Percentiles rank a stretch among this genome's conserved stretches.
Evolutionary conservation across 2,329 filamentous ascomycete genomes (phyloP).

Genomic region (Bertia moriformis): DNA sequence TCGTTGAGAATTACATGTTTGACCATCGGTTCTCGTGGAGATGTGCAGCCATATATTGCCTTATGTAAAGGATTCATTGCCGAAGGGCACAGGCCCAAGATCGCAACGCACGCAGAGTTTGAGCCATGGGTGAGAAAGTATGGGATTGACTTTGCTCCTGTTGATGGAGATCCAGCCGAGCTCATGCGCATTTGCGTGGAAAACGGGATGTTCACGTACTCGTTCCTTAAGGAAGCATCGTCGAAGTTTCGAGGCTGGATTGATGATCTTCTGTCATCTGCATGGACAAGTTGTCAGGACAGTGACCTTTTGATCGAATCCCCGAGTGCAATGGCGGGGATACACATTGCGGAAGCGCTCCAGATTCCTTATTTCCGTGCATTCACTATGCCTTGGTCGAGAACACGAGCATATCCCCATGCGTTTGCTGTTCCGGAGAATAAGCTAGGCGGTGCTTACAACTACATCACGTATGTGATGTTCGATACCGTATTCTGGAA

Average conservation of each 20-base stretch:
- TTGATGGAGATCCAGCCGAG: conserved; percentile 83
- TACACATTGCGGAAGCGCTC: conserved; percentile 90
- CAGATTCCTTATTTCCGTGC: conserved; percentile 90
- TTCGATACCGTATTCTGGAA: conserved; percentile 98
- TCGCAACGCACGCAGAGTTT: conserved; percentile 87
- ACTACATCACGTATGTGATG: conserved; percentile 87
- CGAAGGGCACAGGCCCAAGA: conserved; percentile 73
- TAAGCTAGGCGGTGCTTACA: conserved; percentile 91
- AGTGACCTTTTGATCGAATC: conserved; percentile 88
- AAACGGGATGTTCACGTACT: conserved; percentile 89
- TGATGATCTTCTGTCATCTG: conserved; percentile 68
- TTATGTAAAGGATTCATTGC: conserved; percentile 79
- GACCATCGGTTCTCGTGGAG: conserved; percentile 87
- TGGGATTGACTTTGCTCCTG: conserved; percentile 78
- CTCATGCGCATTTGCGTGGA: conserved; percentile 94
- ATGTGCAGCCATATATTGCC: conserved; percentile 95
- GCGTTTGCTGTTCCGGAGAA: conserved; percentile 85
- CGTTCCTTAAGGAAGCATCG: conserved; percentile 78
- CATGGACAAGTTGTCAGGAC: conserved; percentile 71
- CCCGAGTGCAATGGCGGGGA: conserved; percentile 90
- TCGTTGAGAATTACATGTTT: conserved; percentile 77
- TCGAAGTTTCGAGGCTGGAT: conserved; percentile 88
- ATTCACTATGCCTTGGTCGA: conserved; percentile 98
- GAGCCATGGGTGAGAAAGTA: conserved; percentile 78
- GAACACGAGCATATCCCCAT: conserved; percentile 87